Percentiles rank a stretch among this genome's conserved stretches.
phyloP scores from a whole-genome alignment of 1,139 yeast species.

The Candida smagusa region DNA sequence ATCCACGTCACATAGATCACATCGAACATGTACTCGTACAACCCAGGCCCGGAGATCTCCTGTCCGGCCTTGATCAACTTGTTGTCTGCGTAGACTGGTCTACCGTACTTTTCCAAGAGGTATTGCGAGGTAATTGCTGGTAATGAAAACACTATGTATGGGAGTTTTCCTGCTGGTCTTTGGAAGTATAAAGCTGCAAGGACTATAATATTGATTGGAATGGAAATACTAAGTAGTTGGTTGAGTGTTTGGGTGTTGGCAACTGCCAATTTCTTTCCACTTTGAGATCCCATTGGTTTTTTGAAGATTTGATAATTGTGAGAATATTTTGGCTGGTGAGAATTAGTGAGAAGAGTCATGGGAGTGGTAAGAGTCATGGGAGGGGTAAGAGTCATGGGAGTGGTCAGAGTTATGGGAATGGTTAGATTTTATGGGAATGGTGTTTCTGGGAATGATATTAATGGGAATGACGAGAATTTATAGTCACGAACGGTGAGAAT shows the following conservation, averaged over 20 bases:
- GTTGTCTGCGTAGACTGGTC: conserved; percentile 52
- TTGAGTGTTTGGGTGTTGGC: conserved; percentile 53
- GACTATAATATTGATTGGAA: conserved; percentile 40
- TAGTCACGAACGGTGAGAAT: too few species aligned
- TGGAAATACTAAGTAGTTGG: conserved; percentile 50
- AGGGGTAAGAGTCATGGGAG: too few species aligned
- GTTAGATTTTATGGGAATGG: too few species aligned
- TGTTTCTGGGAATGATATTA: too few species aligned
- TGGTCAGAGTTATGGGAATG: too few species aligned
- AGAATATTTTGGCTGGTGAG: too few species aligned
- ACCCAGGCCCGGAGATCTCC: conserved; percentile 63
- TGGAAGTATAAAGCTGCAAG: conserved; percentile 40
- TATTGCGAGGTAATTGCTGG: conserved; percentile 59
- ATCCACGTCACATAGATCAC: conserved; percentile 67
- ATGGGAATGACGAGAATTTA: too few species aligned
- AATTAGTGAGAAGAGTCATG: too few species aligned
- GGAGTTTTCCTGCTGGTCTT: conserved; percentile 53
- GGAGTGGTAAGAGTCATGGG: too few species aligned
- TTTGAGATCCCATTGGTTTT: conserved; percentile 39
- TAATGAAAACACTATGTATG: conserved; percentile 51
- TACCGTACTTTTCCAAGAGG: conserved; percentile 60
- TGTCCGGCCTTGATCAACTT: conserved; percentile 55
- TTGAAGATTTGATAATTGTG: too few species aligned
- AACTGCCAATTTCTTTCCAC: conserved; percentile 66
- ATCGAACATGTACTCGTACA: conserved; percentile 78